Conservation (phyloP, 768 basidiomycete genomes). For the Auricularia auricula-judae region DNA sequence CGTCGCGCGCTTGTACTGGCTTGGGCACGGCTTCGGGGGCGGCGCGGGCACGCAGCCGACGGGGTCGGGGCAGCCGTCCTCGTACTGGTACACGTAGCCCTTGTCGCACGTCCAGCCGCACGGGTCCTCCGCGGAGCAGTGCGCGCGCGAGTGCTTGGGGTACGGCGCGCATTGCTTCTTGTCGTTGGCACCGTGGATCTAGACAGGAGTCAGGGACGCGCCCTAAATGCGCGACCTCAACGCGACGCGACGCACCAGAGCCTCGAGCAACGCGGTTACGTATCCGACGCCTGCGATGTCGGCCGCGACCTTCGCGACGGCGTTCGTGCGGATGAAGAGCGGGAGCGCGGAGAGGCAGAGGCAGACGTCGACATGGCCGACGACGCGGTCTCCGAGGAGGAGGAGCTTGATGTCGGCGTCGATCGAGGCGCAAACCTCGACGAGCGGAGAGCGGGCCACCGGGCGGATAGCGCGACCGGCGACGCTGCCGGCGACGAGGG, state of each 20-base stretch:
- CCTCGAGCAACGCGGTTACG: constrained; percentile 13
- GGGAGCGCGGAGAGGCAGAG: constrained; percentile 32
- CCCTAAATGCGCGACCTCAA: neutral
- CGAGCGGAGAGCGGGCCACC: neutral
- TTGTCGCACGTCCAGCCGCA: neutral
- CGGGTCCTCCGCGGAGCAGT: neutral
- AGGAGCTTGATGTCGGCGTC: neutral
- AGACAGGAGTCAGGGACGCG: no score
- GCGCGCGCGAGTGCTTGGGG: neutral
- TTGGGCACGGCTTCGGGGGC: neutral
- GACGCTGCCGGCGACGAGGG: neutral
- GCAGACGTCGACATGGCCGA: constrained; percentile 25
- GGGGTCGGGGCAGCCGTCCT: neutral
- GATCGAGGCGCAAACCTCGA: neutral
- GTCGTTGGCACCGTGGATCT: neutral
- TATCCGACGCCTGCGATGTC: constrained; percentile 19
- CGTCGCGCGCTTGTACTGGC: neutral
- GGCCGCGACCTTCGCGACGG: constrained; percentile 19
- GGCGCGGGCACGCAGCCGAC: neutral
- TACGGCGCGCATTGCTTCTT: neutral
- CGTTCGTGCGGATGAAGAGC: constrained; percentile 22
- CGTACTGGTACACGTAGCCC: neutral
- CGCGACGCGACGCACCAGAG: constrained; percentile 1
- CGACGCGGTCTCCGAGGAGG: neutral
- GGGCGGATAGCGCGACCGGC: neutral